These are phyloP conservation scores for Cystobasidium onofrii DNA, from an alignment of 768 basidiomycete genomes.

Conservation along the genomic window DNA sequence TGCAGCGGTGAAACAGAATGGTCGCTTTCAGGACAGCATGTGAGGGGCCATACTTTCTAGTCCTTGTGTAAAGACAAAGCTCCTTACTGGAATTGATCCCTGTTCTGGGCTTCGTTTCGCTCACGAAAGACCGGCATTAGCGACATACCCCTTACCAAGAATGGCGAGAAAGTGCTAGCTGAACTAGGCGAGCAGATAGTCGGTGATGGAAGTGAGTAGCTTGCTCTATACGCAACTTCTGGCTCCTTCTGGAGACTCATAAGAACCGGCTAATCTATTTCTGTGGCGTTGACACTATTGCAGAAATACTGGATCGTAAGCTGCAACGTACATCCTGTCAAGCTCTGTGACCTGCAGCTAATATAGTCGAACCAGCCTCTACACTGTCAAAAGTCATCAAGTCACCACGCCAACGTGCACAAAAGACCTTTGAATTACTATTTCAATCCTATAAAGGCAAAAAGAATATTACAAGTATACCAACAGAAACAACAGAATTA, in stretches of 20 bases:
- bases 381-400: conserved; percentile 27
- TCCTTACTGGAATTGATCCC: too few species aligned
- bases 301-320: conserved; percentile 19
- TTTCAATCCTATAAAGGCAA: conserved; percentile 2
- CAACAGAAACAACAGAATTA: conserved; percentile 22
- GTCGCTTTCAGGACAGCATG: conserved; percentile 27
- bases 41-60: too few species aligned
- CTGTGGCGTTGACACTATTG: neutral
- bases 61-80: too few species aligned
- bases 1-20: conserved; percentile 24
- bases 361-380: too few species aligned
- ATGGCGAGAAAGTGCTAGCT: conserved; percentile 20
- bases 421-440: conserved; percentile 22
- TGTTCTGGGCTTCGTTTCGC: neutral
- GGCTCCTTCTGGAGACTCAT: too few species aligned
- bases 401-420: conserved; percentile 23
- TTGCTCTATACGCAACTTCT: too few species aligned
- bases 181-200: conserved; percentile 7
- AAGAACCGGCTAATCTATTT: neutral
- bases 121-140: conserved; percentile 10
- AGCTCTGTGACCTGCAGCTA: too few species aligned
- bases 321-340: too few species aligned
- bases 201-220: conserved; percentile 18
- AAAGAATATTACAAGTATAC: neutral
- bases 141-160: conserved; percentile 29